Conservation (phyloP, 768 basidiomycete species). For the Mrakia gelida region DNA sequence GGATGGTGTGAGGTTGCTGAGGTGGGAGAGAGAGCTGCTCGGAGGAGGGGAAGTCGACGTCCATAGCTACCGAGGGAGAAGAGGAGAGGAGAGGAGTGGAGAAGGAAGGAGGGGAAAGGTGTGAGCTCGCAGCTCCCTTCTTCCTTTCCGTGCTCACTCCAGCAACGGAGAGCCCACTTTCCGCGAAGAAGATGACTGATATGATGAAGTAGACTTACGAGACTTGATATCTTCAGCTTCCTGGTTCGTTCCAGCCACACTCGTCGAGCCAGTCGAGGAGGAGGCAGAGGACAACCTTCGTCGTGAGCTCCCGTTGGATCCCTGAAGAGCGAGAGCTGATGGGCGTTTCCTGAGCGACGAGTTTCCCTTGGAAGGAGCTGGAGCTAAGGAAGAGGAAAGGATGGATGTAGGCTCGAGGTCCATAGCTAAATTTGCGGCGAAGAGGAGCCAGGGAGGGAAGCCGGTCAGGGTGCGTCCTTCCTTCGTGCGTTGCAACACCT, state of each 20-base stretch:
- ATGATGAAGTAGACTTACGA: background rate
- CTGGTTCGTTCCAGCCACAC: background rate
- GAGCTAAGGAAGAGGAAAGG: no score
- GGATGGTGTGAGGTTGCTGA: background rate
- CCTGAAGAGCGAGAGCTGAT: background rate
- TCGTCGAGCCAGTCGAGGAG: conserved; percentile 1
- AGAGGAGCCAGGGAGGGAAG: no score
- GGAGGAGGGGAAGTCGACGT: background rate
- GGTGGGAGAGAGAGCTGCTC: background rate
- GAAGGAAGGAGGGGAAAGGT: background rate
- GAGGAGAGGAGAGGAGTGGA: background rate
- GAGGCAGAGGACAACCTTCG: conserved; percentile 2
- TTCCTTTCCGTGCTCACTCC: background rate
- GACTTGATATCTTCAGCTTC: background rate
- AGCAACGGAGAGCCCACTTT: background rate
- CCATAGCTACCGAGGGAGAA: background rate
- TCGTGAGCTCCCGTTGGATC: conserved; percentile 5
- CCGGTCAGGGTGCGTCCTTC: no score
- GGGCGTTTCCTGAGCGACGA: conserved; percentile 2
- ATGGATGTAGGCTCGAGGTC: no score
- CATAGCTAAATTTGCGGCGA: no score
- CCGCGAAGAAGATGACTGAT: background rate
- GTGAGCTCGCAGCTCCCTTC: background rate
- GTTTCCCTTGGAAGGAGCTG: no score
- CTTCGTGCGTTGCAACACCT: no score